Evolutionary conservation across 164 flowering plant species (phyloP), one percentile per base, ranked within the genome.

Genomic region (Piper betle): DNA sequence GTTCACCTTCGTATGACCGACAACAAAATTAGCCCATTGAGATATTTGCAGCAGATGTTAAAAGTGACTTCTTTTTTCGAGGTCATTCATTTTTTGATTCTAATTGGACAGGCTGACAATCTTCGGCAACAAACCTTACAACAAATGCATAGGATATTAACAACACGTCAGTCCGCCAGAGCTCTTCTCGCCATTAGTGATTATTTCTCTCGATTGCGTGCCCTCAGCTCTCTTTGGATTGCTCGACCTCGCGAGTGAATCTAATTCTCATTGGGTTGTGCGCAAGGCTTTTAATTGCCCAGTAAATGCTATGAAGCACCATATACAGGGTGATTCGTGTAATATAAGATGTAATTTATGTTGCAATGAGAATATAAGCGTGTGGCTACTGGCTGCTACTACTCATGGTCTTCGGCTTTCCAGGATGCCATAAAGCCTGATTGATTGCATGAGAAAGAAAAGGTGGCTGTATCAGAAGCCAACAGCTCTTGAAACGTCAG

Each of bases 131-230:
- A 88, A 67, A 88, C 88, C 5, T 69, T 83, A 5, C 85, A 84
- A 68, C 95, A 87, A 66, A 74, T 87, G 91, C 87, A 78, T 62
- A 79, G 84, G 0, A 80, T 84, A 68, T 65, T 88, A 61, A 85
- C 96, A 20, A 88, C 91, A 5, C 79, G 88, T 15, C 96, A 88
- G 65, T 80, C 96, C 5, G 96, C 96, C 39, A 87, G 96, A 42
- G 96, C 91, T 1, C 81, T 85, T 39, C 88, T 88, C 9, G 82
- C 84, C n/a, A 80, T 85, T 52, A 71, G 64, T 55, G 96, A 88
- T 59, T 88, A 88, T 57, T 84, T 82, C 72, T 81, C 87, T 7
- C 74, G 96, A 39, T 86, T 88, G 18, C 77, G 96, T 50, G 96
- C 91, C 42, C 86, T 88, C 56, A 88, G 96, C 64, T 84, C 96